phyloP scores from a whole-genome alignment of 169 alveolate genomes.

The Theileria luwenshuni region DNA sequence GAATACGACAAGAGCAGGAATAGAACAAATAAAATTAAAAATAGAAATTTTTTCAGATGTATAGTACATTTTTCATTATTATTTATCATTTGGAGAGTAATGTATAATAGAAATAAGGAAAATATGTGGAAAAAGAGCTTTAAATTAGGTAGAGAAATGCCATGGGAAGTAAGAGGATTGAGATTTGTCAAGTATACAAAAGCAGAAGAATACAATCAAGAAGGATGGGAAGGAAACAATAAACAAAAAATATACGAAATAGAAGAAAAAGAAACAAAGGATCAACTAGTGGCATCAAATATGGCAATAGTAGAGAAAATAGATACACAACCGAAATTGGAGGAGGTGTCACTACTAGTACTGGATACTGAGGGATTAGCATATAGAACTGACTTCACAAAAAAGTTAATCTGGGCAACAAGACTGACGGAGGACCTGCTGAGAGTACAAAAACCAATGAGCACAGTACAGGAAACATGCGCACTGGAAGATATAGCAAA shows the following conservation, averaged over 20 bases:
- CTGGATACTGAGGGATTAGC: conserved; percentile 67
- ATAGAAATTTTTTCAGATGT: not conserved
- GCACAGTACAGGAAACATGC: conserved; percentile 11
- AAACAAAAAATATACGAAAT: not conserved
- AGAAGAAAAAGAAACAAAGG: not conserved
- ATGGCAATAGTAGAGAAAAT: not conserved
- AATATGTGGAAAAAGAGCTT: too few species aligned
- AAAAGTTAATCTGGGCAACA: conserved; percentile 57
- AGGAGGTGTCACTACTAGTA: conserved; percentile 49
- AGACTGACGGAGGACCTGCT: conserved; percentile 58
- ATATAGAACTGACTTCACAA: conserved; percentile 37
- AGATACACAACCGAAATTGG: not conserved
- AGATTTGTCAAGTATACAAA: too few species aligned
- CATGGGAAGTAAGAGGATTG: not conserved
- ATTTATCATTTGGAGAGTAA: not conserved
- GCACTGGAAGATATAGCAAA: conserved; percentile 37
- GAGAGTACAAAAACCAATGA: conserved; percentile 42
- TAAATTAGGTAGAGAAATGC: too few species aligned
- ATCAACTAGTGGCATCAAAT: not conserved
- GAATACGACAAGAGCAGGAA: not conserved
- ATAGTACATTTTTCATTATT: not conserved
- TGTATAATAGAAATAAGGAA: not conserved
- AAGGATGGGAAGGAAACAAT: not conserved
- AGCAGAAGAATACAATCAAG: not conserved
- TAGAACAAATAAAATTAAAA: not conserved